phyloP scores from a whole-genome alignment of 2,329 filamentous ascomycete genomes.

The Fusarium sp. region DNA sequence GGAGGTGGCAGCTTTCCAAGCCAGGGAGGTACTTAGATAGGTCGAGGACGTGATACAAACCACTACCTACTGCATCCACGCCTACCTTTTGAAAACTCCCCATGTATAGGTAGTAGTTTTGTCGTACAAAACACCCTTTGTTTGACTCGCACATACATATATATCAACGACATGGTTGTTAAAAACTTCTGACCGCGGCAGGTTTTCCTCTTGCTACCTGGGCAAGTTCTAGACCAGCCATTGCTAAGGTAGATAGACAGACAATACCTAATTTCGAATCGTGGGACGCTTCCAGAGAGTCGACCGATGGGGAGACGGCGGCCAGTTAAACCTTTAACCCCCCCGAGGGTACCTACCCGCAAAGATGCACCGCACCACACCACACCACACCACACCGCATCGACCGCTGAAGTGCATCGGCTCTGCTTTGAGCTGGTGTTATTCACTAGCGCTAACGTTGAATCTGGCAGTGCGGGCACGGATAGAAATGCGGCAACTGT shows the following conservation, averaged over 20 bases:
- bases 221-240: neutral
- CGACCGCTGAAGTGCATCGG: constrained; percentile 21
- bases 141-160: neutral
- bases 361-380: constrained; percentile 27
- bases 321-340: neutral
- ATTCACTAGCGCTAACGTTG: constrained; percentile 12
- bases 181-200: neutral
- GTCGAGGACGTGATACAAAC: constrained; percentile 7
- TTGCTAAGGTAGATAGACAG: neutral
- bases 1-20: constrained; percentile 11
- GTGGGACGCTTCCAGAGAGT: constrained; percentile 16
- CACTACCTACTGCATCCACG: constrained; percentile 22
- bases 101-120: neutral
- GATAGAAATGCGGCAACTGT: constrained; percentile 19
- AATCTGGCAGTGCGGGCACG: constrained; percentile 10
- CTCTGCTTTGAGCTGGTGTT: constrained; percentile 26
- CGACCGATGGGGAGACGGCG: neutral
- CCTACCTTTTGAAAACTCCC: neutral
- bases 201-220: neutral
- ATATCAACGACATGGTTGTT: neutral
- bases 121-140: neutral
- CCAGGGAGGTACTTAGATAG: neutral
- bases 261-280: constrained; percentile 5
- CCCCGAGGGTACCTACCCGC: constrained; percentile 30
- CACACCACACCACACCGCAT: constrained; percentile 34